Conservation (phyloP, 2,329 filamentous ascomycete genomes). For the Colletotrichum sp. region DNA sequence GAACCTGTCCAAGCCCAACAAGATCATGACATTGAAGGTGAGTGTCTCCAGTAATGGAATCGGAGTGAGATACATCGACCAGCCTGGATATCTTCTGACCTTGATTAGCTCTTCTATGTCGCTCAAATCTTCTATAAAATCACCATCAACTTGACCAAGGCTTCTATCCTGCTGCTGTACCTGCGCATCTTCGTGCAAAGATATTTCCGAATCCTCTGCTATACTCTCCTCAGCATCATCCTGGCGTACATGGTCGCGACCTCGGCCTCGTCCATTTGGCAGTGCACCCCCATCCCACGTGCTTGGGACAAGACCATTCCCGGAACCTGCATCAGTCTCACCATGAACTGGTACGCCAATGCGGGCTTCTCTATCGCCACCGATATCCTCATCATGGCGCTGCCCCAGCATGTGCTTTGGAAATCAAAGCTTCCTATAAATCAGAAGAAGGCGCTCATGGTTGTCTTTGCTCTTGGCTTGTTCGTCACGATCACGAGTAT, state of each 20-base stretch:
- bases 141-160: slow-evolving; percentile 58
- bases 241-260: slow-evolving; percentile 51
- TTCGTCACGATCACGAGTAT: slow-evolving; percentile 48
- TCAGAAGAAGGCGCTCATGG: slow-evolving; percentile 45
- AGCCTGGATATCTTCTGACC: not conserved
- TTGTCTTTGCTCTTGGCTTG: slow-evolving; percentile 46
- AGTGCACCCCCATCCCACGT: slow-evolving; percentile 52
- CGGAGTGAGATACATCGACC: not conserved
- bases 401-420: slow-evolving; percentile 46
- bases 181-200: slow-evolving; percentile 56
- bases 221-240: slow-evolving; percentile 45
- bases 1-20: slow-evolving; percentile 37
- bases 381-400: slow-evolving; percentile 23
- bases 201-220: slow-evolving; percentile 50
- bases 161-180: slow-evolving; percentile 58
- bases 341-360: slow-evolving; percentile 21
- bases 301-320: slow-evolving; percentile 41
- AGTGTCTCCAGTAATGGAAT: not conserved
- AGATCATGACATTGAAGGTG: slow-evolving; percentile 41
- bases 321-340: slow-evolving; percentile 29
- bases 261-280: slow-evolving; percentile 49
- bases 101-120: slow-evolving; percentile 50
- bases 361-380: slow-evolving; percentile 22
- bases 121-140: slow-evolving; percentile 60
- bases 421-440: slow-evolving; percentile 44